Evolutionary conservation across 371 early-diverging fungal genomes (phyloP), one percentile per base, ranked within the genome.

Genomic region (Blyttiomyces sp.): DNA sequence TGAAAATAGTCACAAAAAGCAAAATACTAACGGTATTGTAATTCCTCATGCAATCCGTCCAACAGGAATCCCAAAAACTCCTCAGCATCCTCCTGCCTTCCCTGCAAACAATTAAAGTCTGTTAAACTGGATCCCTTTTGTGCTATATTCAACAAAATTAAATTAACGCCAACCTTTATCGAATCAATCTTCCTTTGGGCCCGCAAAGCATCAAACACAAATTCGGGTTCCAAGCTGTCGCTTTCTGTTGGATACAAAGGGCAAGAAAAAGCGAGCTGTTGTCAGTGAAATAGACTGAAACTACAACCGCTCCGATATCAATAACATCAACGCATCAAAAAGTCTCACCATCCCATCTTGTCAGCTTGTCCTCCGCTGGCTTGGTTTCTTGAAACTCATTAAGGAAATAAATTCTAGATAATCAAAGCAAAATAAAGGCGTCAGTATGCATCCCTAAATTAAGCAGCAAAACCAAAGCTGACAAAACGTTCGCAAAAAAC

Each of bases 61-160:
- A 98, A 71, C 11, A 98, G 68, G 63, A 87, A 93, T 48, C 91
- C 90, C 57, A 97, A 68, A 73, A 95, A 97, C 71, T 98, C 97
- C 54, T 96, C 91, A 1, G 97, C 95, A 69, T 98, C 98, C 69
- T 98, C 96, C 73, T 98, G 97, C 36, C 93, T 85, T 5, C 96
- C 96, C 81, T 79, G 26, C 34, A 35, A 39, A 13, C 35, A 44
- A n/a, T 21, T 30, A 34, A 49, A 21, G n/a, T 19, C n/a, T 11
- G 13, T 21, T 42, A 34, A 43, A 48, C 19, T 17, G 1, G 43
- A 56, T 4, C 17, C 17, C n/a, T 30, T n/a, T 16, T 3, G 42
- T 13, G 30, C 17, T 13, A 4, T n/a, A 36, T 0, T 26, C 27
- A 21, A 21, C 48, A 48, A 21, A 42, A 26, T 7, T 46, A 57